Conservation (phyloP, 2,329 filamentous ascomycete species). For the Colletotrichum caudatum region DNA sequence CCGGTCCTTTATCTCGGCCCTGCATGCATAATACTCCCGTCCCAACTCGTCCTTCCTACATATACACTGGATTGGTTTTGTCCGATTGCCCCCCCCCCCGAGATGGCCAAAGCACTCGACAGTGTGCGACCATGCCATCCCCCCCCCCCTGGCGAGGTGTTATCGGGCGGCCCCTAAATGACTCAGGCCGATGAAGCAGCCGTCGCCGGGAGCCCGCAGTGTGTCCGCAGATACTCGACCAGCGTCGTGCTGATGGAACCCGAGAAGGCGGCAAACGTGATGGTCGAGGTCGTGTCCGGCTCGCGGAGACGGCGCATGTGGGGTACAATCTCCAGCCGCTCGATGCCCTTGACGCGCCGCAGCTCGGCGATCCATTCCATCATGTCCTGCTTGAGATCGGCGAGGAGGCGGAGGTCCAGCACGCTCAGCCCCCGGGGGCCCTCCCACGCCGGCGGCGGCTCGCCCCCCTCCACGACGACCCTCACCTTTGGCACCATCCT, state of each 20-base stretch:
- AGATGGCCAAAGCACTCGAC: slow-evolving; percentile 11
- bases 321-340: slow-evolving; percentile 63
- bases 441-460: slow-evolving; percentile 65
- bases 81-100: slow-evolving; percentile 25
- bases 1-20: slow-evolving; percentile 10
- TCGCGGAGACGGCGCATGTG: slow-evolving; percentile 66
- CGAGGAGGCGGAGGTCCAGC: slow-evolving; percentile 61
- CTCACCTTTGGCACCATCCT: slow-evolving; percentile 57
- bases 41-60: slow-evolving; percentile 24
- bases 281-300: slow-evolving; percentile 65
- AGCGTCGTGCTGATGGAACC: slow-evolving; percentile 69
- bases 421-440: slow-evolving; percentile 58
- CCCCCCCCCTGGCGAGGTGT: too few species aligned
- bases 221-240: slow-evolving; percentile 60
- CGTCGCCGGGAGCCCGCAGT: slow-evolving; percentile 40
- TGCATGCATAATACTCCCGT: slow-evolving; percentile 14
- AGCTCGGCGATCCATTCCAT: slow-evolving; percentile 71
- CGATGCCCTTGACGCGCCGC: slow-evolving; percentile 61
- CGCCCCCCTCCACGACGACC: slow-evolving; percentile 67
- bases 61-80: slow-evolving; percentile 7
- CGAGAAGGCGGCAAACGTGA: slow-evolving; percentile 70
- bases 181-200: not conserved
- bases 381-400: slow-evolving; percentile 59
- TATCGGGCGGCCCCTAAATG: not conserved
- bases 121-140: too few species aligned